Conservation (phyloP, 495 filamentous ascomycete genomes). For the Sordaria brevicollis region DNA sequence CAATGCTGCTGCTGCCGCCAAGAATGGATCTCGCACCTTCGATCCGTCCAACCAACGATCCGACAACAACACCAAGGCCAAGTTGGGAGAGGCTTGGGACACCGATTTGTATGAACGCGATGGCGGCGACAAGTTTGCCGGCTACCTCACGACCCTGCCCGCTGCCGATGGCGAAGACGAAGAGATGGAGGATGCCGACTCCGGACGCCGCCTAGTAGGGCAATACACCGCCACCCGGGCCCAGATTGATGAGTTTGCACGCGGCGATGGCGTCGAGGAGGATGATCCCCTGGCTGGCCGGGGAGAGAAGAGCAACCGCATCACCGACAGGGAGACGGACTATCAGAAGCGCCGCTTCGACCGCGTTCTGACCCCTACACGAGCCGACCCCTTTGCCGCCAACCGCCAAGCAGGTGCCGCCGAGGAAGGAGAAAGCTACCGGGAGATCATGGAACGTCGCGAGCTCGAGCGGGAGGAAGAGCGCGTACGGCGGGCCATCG, state of each 20-base stretch:
- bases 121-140: constrained; percentile 72
- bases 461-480: constrained; percentile 95
- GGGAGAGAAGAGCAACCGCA: constrained; percentile 80
- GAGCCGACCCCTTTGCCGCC: constrained; percentile 79
- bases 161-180: constrained; percentile 72
- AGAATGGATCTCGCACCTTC: constrained; percentile 81
- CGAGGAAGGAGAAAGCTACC: constrained; percentile 59
- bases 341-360: constrained; percentile 94
- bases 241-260: constrained; percentile 91
- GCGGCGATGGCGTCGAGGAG: constrained; percentile 74
- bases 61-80: constrained; percentile 87
- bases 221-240: constrained; percentile 91
- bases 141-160: constrained; percentile 84
- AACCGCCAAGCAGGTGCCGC: constrained; percentile 58
- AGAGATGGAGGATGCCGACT: constrained; percentile 68
- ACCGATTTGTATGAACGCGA: constrained; percentile 77
- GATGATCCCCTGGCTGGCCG: constrained; percentile 75
- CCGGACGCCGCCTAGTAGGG: constrained; percentile 71
- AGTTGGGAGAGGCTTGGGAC: constrained; percentile 90
- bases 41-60: constrained; percentile 79
- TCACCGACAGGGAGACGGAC: constrained; percentile 87
- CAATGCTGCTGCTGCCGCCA: constrained; percentile 69
- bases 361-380: constrained; percentile 76
- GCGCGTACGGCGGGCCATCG: constrained; percentile 69
- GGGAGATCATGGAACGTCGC: constrained; percentile 80